Base-by-base conservation (phyloP, 257 asterid species). In the Haberlea rhodopensis region DNA sequence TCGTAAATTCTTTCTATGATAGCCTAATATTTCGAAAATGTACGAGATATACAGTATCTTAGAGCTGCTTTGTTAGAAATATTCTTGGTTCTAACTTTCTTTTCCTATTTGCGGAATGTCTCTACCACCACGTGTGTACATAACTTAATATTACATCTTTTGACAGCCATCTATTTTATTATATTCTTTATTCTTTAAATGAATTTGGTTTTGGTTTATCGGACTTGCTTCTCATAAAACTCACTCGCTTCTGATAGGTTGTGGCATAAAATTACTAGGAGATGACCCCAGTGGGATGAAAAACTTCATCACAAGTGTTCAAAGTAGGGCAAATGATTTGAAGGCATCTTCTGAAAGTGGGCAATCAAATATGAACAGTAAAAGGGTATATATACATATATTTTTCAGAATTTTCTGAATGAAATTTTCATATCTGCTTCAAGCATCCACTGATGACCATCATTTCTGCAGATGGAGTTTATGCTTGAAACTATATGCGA, bases 211-310 rank as follows among this genome's bases (percentile, higher is more conserved):
- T 49, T 9, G 37, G 46, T 20, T 46, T 34, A 61, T 53, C 15
- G 3, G 26, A 32, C 43, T 18, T 18, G 15, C 31, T 13, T 54
- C 46, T 71, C 22, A 21, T 53, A 53, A 52, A 23, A n/a, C 11
- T 57, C 29, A 67, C 54, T 72, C 62, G 69, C 60, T 68, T 66
- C 48, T 60, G 71, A 63, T 87, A 94, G 97, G 92, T 74, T 90
- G 99, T 83, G 99, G 99, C 62, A 90, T 94, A 95, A 84, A 82
- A 81, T 71, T 94, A 77, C 85, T 97, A 78, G 87, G 89, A 5
- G 95, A 90, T 72, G 97, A 94, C 86, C 97, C 99, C 8, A 73
- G 70, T 74, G 97, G 88, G 65, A 90, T 94, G 97, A 94, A 83
- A 83, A 81, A 72, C 75, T 94, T 94, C 46, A 86, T 94, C 71